A percentile compares a stretch with the other conserved stretches of the same genome.
Conservation (phyloP, 805 yeast species). For the Yamadazyma laniorum region DNA sequence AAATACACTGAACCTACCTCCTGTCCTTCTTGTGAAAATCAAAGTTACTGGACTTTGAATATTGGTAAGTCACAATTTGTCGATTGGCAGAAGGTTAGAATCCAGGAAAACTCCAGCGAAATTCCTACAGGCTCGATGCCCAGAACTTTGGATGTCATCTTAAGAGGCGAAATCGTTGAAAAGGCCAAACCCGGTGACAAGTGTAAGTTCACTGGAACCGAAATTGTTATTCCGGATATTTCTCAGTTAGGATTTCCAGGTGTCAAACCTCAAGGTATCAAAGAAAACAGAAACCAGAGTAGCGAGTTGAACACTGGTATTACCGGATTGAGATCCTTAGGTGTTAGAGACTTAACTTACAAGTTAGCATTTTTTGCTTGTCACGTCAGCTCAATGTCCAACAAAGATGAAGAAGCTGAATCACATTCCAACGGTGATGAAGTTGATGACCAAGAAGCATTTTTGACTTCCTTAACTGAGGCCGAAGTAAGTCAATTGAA, state of each 20-base stretch:
- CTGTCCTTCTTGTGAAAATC: constrained; percentile 88
- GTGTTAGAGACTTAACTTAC: constrained; percentile 92
- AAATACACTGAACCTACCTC: constrained; percentile 92
- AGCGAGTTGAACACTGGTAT: constrained; percentile 83
- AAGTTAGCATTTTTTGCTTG: constrained; percentile 88
- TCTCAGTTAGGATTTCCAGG: constrained; percentile 95
- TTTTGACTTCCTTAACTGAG: constrained; percentile 72
- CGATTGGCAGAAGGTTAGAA: constrained; percentile 95
- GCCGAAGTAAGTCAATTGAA: constrained; percentile 82
- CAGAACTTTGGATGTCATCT: constrained; percentile 85
- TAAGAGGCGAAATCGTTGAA: constrained; percentile 93
- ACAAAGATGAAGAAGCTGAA: constrained; percentile 27
- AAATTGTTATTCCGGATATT: constrained; percentile 92
- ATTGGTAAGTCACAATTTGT: constrained; percentile 81
- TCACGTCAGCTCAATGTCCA: constrained; percentile 70
- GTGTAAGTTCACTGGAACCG: constrained; percentile 90
- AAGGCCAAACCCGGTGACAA: constrained; percentile 97
- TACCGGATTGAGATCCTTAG: constrained; percentile 84
- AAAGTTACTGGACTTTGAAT: constrained; percentile 79
- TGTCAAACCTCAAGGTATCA: constrained; percentile 77
- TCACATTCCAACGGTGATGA: constrained; percentile 12
- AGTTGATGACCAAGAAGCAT: constrained; percentile 70
- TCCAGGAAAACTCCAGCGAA: constrained; percentile 94
- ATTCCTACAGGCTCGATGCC: constrained; percentile 99
- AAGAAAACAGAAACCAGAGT: constrained; percentile 58